A percentile compares a stretch with the other conserved stretches of the same genome.
These are phyloP conservation scores for Trametes gibbosa DNA, from an alignment of 768 basidiomycete genomes.

Conservation along the genomic window DNA sequence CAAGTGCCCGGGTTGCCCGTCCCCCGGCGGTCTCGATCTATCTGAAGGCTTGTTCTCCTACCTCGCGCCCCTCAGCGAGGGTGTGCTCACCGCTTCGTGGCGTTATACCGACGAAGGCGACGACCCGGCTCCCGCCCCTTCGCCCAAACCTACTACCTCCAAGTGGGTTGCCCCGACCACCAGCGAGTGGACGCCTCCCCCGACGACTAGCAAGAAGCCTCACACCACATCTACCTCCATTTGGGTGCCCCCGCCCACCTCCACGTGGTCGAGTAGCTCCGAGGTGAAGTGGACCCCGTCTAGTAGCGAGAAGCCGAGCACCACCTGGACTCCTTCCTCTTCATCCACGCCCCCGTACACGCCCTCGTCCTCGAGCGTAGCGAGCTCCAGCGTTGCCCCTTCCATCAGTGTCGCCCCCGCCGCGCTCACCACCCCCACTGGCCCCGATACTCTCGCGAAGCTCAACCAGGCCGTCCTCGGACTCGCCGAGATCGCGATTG, in stretches of 20 bases:
- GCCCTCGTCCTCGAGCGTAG: slow-evolving; percentile 13
- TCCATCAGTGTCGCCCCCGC: slow-evolving; percentile 12
- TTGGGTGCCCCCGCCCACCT: slow-evolving; percentile 8
- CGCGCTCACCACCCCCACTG: slow-evolving; percentile 33
- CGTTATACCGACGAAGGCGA: slow-evolving; percentile 43
- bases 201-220: slow-evolving; percentile 2
- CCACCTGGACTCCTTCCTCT: neutral
- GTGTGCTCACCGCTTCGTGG: slow-evolving; percentile 66
- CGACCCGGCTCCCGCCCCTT: slow-evolving; percentile 15
- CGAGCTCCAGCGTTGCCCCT: slow-evolving; percentile 8
- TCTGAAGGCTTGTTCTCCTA: slow-evolving; percentile 61
- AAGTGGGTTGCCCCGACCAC: slow-evolving; percentile 24
- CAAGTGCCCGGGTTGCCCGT: slow-evolving; percentile 70
- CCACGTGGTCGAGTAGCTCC: slow-evolving; percentile 7
- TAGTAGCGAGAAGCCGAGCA: slow-evolving; percentile 12
- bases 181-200: neutral
- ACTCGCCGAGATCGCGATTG: slow-evolving; percentile 24
- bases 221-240: slow-evolving; percentile 19
- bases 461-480: slow-evolving; percentile 32
- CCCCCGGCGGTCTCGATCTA: slow-evolving; percentile 62
- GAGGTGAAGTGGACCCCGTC: neutral
- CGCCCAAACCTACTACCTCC: slow-evolving; percentile 8
- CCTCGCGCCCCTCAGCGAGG: slow-evolving; percentile 48
- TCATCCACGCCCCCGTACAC: slow-evolving; percentile 6
- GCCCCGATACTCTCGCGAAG: slow-evolving; percentile 34